Base-by-base conservation (phyloP, 129 eudicot genomes). In the Arctium minus region DNA sequence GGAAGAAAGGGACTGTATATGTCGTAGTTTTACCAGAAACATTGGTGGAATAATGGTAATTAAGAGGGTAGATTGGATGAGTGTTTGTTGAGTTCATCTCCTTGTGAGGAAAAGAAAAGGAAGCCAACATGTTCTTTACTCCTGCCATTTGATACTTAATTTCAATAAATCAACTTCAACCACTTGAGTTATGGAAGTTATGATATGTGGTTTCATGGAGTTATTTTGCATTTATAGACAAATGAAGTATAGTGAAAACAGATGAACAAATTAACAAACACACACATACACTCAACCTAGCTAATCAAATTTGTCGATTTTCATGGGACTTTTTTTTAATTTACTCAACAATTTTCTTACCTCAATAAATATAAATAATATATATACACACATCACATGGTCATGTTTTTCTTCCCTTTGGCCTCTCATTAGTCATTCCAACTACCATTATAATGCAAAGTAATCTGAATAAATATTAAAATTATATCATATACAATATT, bases 91-190 rank as follows among this genome's bases (percentile, higher is more conserved):
- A 44, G 53, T 37, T 82, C 71, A 27, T 76, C 33, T 48, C 32
- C 5, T 48, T 53, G n/a, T 82, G 56, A 35, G 77, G 39, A 6
- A 50, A 13, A 69, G 13, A 75, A 42, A 82, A 27, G 12, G 70
- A 76, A 82, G 77, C 68, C 72, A 74, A 39, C 80, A 81, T 81
- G 48, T 40, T 74, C 0, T 44, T 82, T 11, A 27, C 56, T 27
- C 72, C 62, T 0, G 62, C 70, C 62, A 70, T 75, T 42, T 74
- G 53, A 12, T 82, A 64, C 13, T 80, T 33, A 32, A 37, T 27
- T 62, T 78, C 22, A 53, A 53, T 0, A 13, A 53, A 53, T 53
- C 5, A 53, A 53, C 65, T 60, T 60, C 29, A 60, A n/a, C 3
- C 5, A 60, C 22, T 60, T 60, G 29, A 60, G 2, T 0, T 60